phyloP scores from a whole-genome alignment of 768 basidiomycete genomes.

The Trametes punicea region DNA sequence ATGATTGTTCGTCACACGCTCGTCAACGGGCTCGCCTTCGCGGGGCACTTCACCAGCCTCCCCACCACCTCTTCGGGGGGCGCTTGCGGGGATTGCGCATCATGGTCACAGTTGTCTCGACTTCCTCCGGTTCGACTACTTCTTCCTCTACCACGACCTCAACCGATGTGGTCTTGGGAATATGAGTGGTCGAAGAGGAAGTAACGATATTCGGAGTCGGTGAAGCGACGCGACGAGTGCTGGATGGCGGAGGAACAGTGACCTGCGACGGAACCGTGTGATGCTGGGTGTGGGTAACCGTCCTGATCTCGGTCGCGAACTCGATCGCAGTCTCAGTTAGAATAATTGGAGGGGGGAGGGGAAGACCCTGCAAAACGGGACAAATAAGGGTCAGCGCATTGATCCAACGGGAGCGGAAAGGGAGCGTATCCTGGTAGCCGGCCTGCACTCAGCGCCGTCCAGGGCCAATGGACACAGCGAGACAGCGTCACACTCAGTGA shows the following conservation, averaged over 20 bases:
- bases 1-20: slow-evolving; percentile 28
- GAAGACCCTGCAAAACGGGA: slow-evolving; percentile 38
- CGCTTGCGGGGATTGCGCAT: slow-evolving; percentile 22
- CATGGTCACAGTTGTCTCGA: slow-evolving; percentile 20
- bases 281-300: slow-evolving; percentile 35
- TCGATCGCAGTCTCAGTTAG: slow-evolving; percentile 60
- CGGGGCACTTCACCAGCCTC: slow-evolving; percentile 25
- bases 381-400: slow-evolving; percentile 22
- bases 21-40: slow-evolving; percentile 9
- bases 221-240: slow-evolving; percentile 69
- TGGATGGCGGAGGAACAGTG: slow-evolving; percentile 72
- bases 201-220: slow-evolving; percentile 66
- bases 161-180: slow-evolving; percentile 72
- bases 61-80: slow-evolving; percentile 28
- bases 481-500: slow-evolving; percentile 14
- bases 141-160: slow-evolving; percentile 63
- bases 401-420: slow-evolving; percentile 11
- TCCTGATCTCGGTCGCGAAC: slow-evolving; percentile 50
- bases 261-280: slow-evolving; percentile 37
- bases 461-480: background rate
- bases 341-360: slow-evolving; percentile 33
- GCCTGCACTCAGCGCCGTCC: slow-evolving; percentile 18
- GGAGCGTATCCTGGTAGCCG: slow-evolving; percentile 32
- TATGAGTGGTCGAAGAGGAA: slow-evolving; percentile 49
- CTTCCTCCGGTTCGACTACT: slow-evolving; percentile 41